Evolutionary conservation across 345 rosid species (phyloP).

Genomic region (Trapa incisa): DNA sequence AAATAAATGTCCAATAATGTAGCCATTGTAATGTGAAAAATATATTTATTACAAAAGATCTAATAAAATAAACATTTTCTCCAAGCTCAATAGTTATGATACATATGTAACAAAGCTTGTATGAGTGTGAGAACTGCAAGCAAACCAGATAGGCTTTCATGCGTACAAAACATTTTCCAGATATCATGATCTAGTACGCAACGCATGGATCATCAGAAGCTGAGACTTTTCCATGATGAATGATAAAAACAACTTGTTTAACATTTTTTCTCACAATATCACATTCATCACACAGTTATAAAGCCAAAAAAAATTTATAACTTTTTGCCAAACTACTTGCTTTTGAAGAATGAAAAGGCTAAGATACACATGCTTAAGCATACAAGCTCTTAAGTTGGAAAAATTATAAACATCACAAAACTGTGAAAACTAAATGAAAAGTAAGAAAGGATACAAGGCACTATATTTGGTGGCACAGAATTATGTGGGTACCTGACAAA

Average conservation of each 20-base stretch:
- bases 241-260: neutral
- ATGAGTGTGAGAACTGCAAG: no score
- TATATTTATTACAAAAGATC: no score
- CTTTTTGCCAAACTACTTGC: neutral
- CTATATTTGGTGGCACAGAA: constrained; percentile 78
- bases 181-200: no score
- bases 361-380: neutral
- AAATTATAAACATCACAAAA: neutral
- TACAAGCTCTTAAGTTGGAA: neutral
- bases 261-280: neutral
- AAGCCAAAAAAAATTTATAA: neutral
- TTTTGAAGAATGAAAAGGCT: neutral
- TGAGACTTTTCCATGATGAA: neutral
- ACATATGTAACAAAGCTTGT: no score
- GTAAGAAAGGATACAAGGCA: constrained; percentile 78
- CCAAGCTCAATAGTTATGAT: no score
- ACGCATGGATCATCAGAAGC: no score
- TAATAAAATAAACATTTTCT: no score
- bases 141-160: no score
- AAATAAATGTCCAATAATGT: no score
- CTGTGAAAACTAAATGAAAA: neutral
- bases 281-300: neutral
- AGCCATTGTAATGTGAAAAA: no score
- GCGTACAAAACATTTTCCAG: no score
- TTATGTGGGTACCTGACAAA: constrained; percentile 55